Percentiles rank a stretch among this genome's conserved stretches.
phyloP scores from a whole-genome alignment of 2,329 filamentous ascomycete species.

The Albophoma yamanashiensis region DNA sequence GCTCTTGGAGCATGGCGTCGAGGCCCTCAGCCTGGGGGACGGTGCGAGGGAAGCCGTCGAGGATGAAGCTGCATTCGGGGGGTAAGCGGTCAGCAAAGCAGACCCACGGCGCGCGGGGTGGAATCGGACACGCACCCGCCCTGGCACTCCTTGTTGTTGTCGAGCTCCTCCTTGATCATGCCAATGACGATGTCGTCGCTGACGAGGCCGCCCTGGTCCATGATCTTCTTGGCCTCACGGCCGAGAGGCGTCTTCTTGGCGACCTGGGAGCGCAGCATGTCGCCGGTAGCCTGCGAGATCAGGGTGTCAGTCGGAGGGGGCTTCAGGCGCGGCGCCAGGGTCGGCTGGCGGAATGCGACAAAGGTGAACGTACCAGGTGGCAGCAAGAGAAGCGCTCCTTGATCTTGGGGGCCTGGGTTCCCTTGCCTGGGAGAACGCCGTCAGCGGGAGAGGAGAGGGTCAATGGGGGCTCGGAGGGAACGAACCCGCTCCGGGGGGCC shows the following conservation, averaged over 20 bases:
- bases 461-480: neutral
- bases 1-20: constrained; percentile 75
- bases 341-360: neutral
- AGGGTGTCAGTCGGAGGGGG: constrained; percentile 3
- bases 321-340: neutral
- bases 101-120: neutral
- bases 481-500: constrained; percentile 92
- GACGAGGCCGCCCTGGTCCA: constrained; percentile 95
- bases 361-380: constrained; percentile 64
- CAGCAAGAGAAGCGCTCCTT: constrained; percentile 98
- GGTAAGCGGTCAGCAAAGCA: constrained; percentile 1
- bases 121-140: constrained; percentile 59
- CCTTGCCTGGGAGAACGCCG: constrained; percentile 61
- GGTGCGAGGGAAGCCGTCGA: constrained; percentile 96
- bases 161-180: constrained; percentile 98
- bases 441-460: neutral
- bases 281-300: constrained; percentile 70
- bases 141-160: constrained; percentile 89
- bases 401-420: constrained; percentile 94
- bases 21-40: constrained; percentile 91
- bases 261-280: constrained; percentile 98
- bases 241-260: constrained; percentile 93
- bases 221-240: constrained; percentile 98
- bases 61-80: constrained; percentile 70
- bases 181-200: constrained; percentile 99